Evolutionary conservation across 1,284 basidiomycete genomes (phyloP).

Genomic region (Neotropicomus parvogracilis): DNA sequence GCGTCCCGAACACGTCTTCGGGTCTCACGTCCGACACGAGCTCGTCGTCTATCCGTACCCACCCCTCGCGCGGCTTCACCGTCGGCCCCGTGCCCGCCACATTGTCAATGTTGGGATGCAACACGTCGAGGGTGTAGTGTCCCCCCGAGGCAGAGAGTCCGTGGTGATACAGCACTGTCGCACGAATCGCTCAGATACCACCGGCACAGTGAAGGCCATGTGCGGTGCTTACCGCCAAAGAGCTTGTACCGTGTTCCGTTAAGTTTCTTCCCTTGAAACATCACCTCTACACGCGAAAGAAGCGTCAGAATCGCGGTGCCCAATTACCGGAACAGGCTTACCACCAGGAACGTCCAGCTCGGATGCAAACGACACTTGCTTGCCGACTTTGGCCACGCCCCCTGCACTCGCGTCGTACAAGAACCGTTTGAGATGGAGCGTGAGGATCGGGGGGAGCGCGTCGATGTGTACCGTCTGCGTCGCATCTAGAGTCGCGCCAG

Average conservation of each 20-base stretch:
- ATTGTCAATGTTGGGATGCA: constrained; percentile 69
- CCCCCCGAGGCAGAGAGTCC: constrained; percentile 88
- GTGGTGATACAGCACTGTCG: constrained; percentile 87
- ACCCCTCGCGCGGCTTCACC: constrained; percentile 51
- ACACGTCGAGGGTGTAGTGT: constrained; percentile 92
- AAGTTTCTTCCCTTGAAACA: constrained; percentile 54
- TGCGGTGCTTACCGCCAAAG: constrained; percentile 70
- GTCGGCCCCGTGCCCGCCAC: constrained; percentile 22
- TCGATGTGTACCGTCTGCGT: constrained; percentile 89
- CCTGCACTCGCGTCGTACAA: constrained; percentile 79
- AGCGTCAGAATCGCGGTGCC: not conserved
- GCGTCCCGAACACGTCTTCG: constrained; percentile 72
- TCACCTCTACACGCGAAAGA: constrained; percentile 48
- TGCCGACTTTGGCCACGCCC: constrained; percentile 82
- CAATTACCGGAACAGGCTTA: constrained; percentile 32
- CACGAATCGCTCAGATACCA: constrained; percentile 1
- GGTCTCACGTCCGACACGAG: constrained; percentile 73
- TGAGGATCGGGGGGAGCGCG: constrained; percentile 78
- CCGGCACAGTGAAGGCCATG: no score
- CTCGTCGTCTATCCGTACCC: constrained; percentile 95
- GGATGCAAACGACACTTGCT: constrained; percentile 76
- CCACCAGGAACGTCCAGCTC: constrained; percentile 75
- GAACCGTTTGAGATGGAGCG: constrained; percentile 93
- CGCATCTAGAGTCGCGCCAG: constrained; percentile 70
- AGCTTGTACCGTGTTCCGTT: constrained; percentile 71